Percentiles rank a stretch among this genome's conserved stretches.
Evolutionary conservation across 2,329 filamentous ascomycete genomes (phyloP).

Genomic region (Bipolaris gigantea): DNA sequence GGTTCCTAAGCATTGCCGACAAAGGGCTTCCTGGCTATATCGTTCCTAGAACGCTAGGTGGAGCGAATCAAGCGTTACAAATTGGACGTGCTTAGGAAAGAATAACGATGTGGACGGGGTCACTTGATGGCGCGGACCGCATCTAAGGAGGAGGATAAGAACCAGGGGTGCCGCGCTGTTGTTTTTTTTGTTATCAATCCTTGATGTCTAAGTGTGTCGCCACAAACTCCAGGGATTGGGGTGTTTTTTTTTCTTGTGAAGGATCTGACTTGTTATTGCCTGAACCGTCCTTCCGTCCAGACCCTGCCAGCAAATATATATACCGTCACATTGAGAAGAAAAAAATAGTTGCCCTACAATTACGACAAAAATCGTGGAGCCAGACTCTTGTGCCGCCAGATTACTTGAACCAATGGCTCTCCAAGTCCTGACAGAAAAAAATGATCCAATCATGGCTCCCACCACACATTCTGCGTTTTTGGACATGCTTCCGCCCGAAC

Average conservation of each 20-base stretch:
- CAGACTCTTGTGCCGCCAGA: not conserved
- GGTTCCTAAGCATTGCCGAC: constrained; percentile 8
- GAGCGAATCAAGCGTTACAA: constrained; percentile 14
- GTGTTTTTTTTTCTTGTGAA: not conserved
- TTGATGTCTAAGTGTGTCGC: not conserved
- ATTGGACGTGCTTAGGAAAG: constrained; percentile 6
- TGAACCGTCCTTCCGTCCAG: not conserved
- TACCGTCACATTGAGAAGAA: not conserved
- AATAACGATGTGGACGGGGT: constrained; percentile 8
- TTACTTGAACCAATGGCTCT: not conserved
- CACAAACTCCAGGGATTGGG: not conserved
- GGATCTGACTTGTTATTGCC: constrained; percentile 1
- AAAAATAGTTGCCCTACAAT: not conserved
- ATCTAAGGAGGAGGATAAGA: constrained; percentile 5
- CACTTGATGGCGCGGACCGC: constrained; percentile 7
- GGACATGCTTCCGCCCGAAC: constrained; percentile 33
- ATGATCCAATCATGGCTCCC: constrained; percentile 3
- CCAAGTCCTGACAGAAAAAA: not conserved
- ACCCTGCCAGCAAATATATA: not conserved
- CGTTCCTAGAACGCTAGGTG: constrained; percentile 15
- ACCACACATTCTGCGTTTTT: constrained; percentile 25
- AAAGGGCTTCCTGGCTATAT: constrained; percentile 13
- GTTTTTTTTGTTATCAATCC: not conserved
- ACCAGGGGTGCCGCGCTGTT: constrained; percentile 7
- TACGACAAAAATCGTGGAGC: not conserved